Percentiles rank a stretch among this genome's conserved stretches.
These are phyloP conservation scores for Cinchona pubescens DNA, from an alignment of 257 asterid genomes.

Conservation along the genomic window DNA sequence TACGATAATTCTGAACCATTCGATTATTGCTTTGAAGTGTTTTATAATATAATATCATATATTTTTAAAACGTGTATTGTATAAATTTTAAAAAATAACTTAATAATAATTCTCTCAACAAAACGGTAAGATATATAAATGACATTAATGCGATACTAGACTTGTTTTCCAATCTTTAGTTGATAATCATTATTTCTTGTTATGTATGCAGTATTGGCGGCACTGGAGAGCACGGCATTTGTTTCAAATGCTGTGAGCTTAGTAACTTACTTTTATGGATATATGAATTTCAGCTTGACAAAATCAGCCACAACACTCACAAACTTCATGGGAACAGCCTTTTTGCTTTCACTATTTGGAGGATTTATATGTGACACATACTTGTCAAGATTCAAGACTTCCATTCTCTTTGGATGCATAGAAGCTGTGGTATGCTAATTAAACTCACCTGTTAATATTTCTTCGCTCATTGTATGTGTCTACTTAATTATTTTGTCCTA, in stretches of 20 bases:
- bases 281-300: constrained; percentile 56
- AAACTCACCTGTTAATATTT: background rate
- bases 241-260: constrained; percentile 51
- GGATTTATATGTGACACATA: constrained; percentile 63
- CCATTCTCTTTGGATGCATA: constrained; percentile 48
- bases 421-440: constrained; percentile 51
- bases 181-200: background rate
- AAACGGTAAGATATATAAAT: too few species aligned
- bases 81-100: too few species aligned
- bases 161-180: background rate
- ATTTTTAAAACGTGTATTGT: too few species aligned
- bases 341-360: constrained; percentile 48
- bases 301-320: constrained; percentile 58
- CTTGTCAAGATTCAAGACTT: constrained; percentile 56
- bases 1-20: background rate
- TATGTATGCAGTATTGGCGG: constrained; percentile 39
- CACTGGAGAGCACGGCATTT: constrained; percentile 51
- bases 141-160: background rate
- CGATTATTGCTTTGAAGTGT: too few species aligned
- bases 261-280: constrained; percentile 53
- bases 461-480: background rate
- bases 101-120: too few species aligned
- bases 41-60: too few species aligned
- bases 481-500: background rate
- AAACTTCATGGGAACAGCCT: constrained; percentile 56